Percentiles rank a stretch among this genome's conserved stretches.
Conservation (phyloP, 768 basidiomycete genomes). For the Russula brevipes region DNA sequence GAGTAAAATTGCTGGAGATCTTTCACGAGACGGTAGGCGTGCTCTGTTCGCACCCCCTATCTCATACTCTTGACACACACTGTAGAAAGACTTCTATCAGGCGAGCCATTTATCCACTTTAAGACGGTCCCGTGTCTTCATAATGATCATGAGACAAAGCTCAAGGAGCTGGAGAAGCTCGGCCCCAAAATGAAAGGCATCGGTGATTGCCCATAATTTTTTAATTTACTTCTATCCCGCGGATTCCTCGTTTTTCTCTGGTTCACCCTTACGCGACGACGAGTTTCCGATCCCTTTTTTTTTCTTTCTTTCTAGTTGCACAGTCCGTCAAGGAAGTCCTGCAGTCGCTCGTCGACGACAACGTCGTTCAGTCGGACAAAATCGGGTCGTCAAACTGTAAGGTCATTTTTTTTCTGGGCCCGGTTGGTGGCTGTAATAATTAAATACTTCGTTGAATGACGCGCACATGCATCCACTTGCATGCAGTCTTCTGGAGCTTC, state of each 20-base stretch:
- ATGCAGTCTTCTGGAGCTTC: conserved; percentile 90
- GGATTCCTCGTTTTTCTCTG: background rate
- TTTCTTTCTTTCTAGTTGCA: conserved; percentile 47
- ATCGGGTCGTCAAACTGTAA: conserved; percentile 92
- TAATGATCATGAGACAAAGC: conserved; percentile 35
- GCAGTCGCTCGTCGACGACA: conserved; percentile 82
- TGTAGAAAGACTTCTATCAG: conserved; percentile 80
- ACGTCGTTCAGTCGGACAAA: conserved; percentile 82
- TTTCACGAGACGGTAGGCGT: conserved; percentile 81
- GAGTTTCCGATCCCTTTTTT: background rate
- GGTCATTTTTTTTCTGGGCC: conserved; percentile 33
- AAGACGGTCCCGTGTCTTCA: background rate
- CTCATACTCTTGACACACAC: background rate
- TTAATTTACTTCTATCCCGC: too few relatives aligned
- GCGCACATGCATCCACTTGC: too few relatives aligned
- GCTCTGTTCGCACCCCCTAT: background rate
- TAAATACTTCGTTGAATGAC: too few relatives aligned
- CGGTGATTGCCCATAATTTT: conserved; percentile 41
- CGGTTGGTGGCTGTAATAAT: background rate
- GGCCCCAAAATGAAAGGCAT: conserved; percentile 89
- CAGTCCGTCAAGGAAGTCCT: conserved; percentile 91
- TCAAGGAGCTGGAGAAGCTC: conserved; percentile 91
- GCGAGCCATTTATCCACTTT: conserved; percentile 30
- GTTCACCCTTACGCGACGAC: background rate
- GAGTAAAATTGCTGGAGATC: conserved; percentile 81